Conservation (phyloP, 805 yeast species). For the Candida hispaniensis region DNA sequence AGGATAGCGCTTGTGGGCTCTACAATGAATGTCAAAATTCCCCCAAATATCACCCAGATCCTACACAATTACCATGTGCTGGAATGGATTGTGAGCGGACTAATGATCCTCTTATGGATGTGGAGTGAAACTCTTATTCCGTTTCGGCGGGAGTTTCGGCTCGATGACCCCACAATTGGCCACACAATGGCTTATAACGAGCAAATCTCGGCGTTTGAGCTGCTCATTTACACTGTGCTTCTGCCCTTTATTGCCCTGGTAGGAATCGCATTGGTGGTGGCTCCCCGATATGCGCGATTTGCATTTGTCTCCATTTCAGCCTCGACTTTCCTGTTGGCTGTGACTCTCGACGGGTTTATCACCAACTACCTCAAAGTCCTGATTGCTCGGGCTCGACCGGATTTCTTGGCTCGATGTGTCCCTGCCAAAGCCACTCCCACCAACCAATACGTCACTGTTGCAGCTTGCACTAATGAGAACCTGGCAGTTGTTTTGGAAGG, state of each 20-base stretch:
- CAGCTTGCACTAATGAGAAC: conserved; percentile 30
- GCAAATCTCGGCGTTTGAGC: conserved; percentile 6
- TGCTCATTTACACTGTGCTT: conserved; percentile 11
- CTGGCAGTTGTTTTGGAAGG: conserved; percentile 36
- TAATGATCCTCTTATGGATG: conserved; percentile 8
- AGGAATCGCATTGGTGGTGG: conserved; percentile 25
- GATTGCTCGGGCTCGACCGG: conserved; percentile 89
- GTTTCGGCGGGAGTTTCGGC: conserved; percentile 11
- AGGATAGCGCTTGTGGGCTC: conserved; percentile 13
- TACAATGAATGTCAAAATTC: too few relatives aligned
- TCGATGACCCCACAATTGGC: conserved; percentile 15
- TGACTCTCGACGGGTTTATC: conserved; percentile 41
- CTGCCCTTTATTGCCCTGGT: conserved; percentile 14
- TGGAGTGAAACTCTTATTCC: conserved; percentile 8
- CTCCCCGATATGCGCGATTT: conserved; percentile 18
- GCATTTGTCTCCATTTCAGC: conserved; percentile 38
- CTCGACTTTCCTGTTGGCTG: conserved; percentile 13
- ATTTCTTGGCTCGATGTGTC: conserved; percentile 73
- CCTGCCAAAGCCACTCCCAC: conserved; percentile 52
- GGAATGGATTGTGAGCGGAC: conserved; percentile 9
- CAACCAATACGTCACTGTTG: conserved; percentile 25
- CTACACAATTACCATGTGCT: conserved; percentile 14
- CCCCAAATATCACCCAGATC: conserved; percentile 8
- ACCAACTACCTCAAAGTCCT: conserved; percentile 71
- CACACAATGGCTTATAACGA: conserved; percentile 6